A percentile compares a stretch with the other conserved stretches of the same genome.
These are phyloP conservation scores for Suillus ampliporus DNA, from an alignment of 768 basidiomycete species.

Conservation along the genomic window DNA sequence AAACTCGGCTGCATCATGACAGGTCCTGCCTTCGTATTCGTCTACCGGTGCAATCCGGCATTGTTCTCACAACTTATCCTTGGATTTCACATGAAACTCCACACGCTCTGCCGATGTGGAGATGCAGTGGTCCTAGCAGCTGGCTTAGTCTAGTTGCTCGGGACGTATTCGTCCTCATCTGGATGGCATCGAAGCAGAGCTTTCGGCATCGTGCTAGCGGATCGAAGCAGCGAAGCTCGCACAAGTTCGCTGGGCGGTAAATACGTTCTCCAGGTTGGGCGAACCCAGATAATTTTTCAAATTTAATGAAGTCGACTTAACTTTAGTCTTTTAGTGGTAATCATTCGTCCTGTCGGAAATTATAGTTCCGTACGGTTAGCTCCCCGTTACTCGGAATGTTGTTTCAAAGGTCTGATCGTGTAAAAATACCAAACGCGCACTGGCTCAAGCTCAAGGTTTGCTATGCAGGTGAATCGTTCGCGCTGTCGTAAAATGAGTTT, in stretches of 20 bases:
- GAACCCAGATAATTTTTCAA: not conserved
- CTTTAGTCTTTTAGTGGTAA: conserved; percentile 14
- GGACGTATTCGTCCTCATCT: not conserved
- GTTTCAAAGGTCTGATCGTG: conserved; percentile 1
- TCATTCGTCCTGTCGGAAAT: conserved; percentile 4
- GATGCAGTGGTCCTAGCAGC: not conserved
- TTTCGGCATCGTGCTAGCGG: not conserved
- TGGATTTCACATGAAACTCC: conserved; percentile 3
- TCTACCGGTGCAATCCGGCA: not conserved
- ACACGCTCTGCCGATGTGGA: not conserved
- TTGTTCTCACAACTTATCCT: not conserved
- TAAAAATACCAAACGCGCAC: not conserved
- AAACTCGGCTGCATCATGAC: conserved; percentile 8
- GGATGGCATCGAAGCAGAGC: not conserved
- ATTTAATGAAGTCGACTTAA: conserved; percentile 9
- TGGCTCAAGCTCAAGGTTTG: not conserved
- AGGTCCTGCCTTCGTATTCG: not conserved
- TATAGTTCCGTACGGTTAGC: conserved; percentile 6
- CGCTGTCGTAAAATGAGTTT: not conserved
- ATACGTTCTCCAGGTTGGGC: not conserved
- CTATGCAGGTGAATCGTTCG: not conserved
- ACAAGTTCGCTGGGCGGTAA: not conserved
- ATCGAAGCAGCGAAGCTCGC: not conserved
- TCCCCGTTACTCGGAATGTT: not conserved
- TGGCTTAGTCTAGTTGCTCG: not conserved